Conservation (phyloP, 1,139 yeast species). For the Blastobotrys aristatus region DNA sequence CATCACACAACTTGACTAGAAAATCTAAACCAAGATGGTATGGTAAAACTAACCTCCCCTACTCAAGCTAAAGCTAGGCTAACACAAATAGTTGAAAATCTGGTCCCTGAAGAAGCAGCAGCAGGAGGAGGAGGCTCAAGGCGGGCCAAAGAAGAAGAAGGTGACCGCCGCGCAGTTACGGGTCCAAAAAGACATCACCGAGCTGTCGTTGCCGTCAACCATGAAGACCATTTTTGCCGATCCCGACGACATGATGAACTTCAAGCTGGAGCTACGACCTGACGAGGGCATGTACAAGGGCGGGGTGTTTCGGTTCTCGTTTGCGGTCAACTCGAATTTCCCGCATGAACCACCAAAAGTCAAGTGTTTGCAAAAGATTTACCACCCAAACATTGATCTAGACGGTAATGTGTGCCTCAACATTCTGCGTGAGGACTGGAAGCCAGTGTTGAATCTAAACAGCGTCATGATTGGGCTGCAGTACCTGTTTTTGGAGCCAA, state of each 20-base stretch:
- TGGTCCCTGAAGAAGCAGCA: conserved; percentile 41
- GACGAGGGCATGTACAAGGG: conserved; percentile 72
- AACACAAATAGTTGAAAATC: conserved; percentile 34
- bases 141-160: conserved; percentile 39
- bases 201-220: conserved; percentile 61
- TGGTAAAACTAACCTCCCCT: no score
- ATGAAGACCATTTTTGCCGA: conserved; percentile 55
- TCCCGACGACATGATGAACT: conserved; percentile 54
- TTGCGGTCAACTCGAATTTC: conserved; percentile 62
- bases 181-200: conserved; percentile 55
- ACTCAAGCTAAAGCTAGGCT: no score
- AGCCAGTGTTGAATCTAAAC: conserved; percentile 82
- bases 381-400: conserved; percentile 89
- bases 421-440: conserved; percentile 92
- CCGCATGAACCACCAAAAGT: conserved; percentile 90
- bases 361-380: conserved; percentile 46
- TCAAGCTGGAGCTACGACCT: conserved; percentile 59
- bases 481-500: conserved; percentile 84
- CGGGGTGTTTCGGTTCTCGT: conserved; percentile 64
- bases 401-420: conserved; percentile 91
- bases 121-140: conserved; percentile 30
- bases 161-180: conserved; percentile 43
- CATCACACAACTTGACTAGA: not conserved
- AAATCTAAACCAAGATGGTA: not conserved
- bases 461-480: conserved; percentile 80